These are phyloP conservation scores for Phtheirospermum japonicum DNA, from an alignment of 257 asterid species.

Conservation along the genomic window DNA sequence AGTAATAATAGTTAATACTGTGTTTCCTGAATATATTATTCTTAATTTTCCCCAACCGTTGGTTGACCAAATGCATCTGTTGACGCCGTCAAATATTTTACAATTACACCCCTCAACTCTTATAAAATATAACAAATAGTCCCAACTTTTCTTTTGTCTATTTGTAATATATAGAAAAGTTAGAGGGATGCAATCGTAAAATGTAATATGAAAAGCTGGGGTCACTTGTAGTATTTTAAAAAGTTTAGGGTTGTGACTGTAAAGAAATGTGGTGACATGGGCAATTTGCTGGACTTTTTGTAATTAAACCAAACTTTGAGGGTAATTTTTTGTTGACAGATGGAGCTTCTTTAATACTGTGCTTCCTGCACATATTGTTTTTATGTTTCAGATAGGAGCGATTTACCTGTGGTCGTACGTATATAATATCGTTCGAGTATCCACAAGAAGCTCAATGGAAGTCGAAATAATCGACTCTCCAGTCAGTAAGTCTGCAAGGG, in stretches of 20 bases:
- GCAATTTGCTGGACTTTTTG: not conserved
- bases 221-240: not conserved
- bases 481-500: constrained; percentile 33
- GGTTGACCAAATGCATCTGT: too few species aligned
- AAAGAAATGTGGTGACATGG: not conserved
- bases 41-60: too few species aligned
- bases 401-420: constrained; percentile 82
- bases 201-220: not conserved
- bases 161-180: too few species aligned
- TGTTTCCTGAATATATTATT: too few species aligned
- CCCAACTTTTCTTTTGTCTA: too few species aligned
- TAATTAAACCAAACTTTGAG: not conserved
- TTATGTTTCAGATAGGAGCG: constrained; percentile 63
- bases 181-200: not conserved
- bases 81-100: too few species aligned
- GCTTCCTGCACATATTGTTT: too few species aligned
- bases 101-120: too few species aligned
- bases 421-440: constrained; percentile 68
- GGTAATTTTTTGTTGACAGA: too few species aligned
- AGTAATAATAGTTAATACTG: too few species aligned
- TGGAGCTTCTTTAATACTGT: too few species aligned
- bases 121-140: too few species aligned
- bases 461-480: constrained; percentile 50
- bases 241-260: not conserved
- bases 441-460: constrained; percentile 54